Base-by-base conservation (phyloP, 768 basidiomycete species). In the Pleurotus cornucopiae region DNA sequence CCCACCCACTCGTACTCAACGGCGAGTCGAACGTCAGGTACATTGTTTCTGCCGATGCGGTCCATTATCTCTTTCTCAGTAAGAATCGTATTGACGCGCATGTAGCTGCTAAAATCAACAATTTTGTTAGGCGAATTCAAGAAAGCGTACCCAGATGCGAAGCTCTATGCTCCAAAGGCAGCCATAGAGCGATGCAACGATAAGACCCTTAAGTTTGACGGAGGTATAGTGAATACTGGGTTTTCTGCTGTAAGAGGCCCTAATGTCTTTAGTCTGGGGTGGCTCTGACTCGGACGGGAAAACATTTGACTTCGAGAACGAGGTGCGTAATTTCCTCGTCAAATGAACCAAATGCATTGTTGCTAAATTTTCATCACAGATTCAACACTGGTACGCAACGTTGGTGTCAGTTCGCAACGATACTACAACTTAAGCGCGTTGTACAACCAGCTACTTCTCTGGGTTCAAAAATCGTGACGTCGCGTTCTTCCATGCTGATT, bases 401-500 rank as follows among this genome's bases (percentile, higher is more conserved):
- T 51, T 79, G 81, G 81, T 82, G 57, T 51, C 30, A 0, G 11
- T 34, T 34, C 30, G 30, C 30, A 11, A 34, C 30, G 7, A 34
- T 34, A 3, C 2, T 7, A 30, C 6, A 7, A 6, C 30, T 34
- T 4, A 34, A 34, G 30, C 30, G n/a, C 12, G 7, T 20, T 20
- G 18, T 54, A 16, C 4, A 21, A 5, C 47, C 57, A 86, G 85
- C 61, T 89, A 87, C 63, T 89, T 90, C 65, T 74, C 84, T 7
- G 86, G 86, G 1, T 80, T 83, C 63, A 73, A 71, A 58, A 91
- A 90, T 65, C 88, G 89, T 64, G 93, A 95, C 53, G 82, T 94
- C 12, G 89, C 91, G 0, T 93, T 91, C 70, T 80, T 88, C 57
- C 93, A 96, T 64, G 69, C 73, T 11, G 73, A 80, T 0, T 87